Evolutionary conservation across 176 grass and related monocot genomes (phyloP), one percentile per base, ranked within the genome.

Genomic region (Tillandsia fasciculata): DNA sequence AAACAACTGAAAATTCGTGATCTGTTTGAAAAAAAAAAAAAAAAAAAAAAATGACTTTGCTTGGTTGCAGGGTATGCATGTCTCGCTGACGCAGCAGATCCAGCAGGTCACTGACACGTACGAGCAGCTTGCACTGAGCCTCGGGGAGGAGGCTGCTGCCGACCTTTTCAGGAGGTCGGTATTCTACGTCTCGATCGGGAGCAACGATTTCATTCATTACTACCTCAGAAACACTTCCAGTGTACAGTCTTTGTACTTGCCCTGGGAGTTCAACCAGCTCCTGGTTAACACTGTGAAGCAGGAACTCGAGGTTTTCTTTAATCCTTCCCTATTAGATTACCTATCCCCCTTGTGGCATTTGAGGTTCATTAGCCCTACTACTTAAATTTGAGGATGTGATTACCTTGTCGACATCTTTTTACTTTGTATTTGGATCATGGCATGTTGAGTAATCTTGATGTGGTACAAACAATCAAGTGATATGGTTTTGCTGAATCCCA

Each of bases 171-270:
- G 27, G 64, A 89, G 65, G 65, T 89, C 78, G 3, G 66, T 89
- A 51, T 94, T 94, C 72, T 94, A 89, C 47, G 70, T 89, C 24
- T 89, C 90, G 0, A 89, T 94, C 15, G 86, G 90, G 53, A 87
- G 80, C 68, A 94, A 94, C 14, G 83, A 94, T 66, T 94, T 89
- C 63, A 94, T 89, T 68, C 90, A 94, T 69, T 94, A 87, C 76
- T 89, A 94, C 42, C 64, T 89, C 63, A 70, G 80, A 51, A 94
- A 89, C 68, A 77, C 77, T 47, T 89, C 86, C 0, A 82, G 79
- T 2, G 74, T 89, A 11, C 86, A 86, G 74, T 81, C 82, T 51
- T 83, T 80, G 28, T 87, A 79, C 70, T 77, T 89, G 29, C 86
- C 83, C 42, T 89, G 90, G 90, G 86, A 94, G 72, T 89, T 94